Evolutionary conservation across 1,284 basidiomycete genomes (phyloP).

Genomic region (Sporisorium sorghi): DNA sequence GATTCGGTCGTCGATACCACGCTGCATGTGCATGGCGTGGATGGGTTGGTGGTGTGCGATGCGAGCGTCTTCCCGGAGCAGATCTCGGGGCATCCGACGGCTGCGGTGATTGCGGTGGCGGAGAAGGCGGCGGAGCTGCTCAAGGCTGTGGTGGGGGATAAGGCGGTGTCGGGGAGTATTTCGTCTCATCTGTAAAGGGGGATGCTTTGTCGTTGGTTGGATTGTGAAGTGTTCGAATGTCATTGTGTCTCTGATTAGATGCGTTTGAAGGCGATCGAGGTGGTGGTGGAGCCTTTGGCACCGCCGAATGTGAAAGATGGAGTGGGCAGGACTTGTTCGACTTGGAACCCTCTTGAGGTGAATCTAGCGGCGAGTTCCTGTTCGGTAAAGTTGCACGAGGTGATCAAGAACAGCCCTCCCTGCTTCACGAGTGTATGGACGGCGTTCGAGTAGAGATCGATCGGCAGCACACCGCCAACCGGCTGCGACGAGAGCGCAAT

Average conservation of each 20-base stretch:
- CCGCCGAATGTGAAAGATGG: slow-evolving; percentile 63
- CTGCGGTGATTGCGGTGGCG: slow-evolving; percentile 48
- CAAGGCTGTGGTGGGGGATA: slow-evolving; percentile 28
- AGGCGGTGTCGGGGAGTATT: slow-evolving; percentile 17
- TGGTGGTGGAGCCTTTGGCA: slow-evolving; percentile 55
- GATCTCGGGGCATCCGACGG: slow-evolving; percentile 57
- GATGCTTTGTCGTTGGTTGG: too few species aligned
- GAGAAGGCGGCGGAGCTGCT: slow-evolving; percentile 52
- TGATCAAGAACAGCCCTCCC: slow-evolving; percentile 81
- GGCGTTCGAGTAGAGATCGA: slow-evolving; percentile 76
- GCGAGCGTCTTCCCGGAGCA: slow-evolving; percentile 60
- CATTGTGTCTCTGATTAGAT: slow-evolving; percentile 6
- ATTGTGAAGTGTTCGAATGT: too few species aligned
- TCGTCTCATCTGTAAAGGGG: slow-evolving; percentile 38
- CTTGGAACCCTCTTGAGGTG: slow-evolving; percentile 51
- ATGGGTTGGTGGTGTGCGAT: slow-evolving; percentile 57
- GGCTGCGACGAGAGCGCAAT: slow-evolving; percentile 81
- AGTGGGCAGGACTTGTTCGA: slow-evolving; percentile 57
- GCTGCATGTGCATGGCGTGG: slow-evolving; percentile 47
- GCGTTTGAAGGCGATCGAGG: slow-evolving; percentile 52
- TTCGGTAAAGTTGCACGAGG: slow-evolving; percentile 87
- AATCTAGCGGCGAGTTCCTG: slow-evolving; percentile 79
- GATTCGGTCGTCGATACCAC: slow-evolving; percentile 52
- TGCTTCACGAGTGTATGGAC: slow-evolving; percentile 74
- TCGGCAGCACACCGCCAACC: slow-evolving; percentile 74